Evolutionary conservation across 306 rosid genomes (phyloP).

Genomic region (Psophocarpus tetragonolobus): DNA sequence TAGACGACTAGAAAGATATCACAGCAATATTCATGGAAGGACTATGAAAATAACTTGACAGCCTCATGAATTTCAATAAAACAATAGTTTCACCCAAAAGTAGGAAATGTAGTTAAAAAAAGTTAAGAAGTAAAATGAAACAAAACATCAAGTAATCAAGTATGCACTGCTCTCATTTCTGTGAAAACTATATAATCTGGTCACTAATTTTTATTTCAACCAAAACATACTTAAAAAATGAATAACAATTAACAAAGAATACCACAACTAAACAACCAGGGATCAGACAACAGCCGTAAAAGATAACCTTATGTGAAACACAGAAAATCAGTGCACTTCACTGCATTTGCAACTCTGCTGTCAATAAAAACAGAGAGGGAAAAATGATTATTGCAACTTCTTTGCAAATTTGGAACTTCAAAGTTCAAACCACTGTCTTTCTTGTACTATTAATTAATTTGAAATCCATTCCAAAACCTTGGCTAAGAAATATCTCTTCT

Average conservation of each 20-base stretch:
- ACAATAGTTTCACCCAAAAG: neutral
- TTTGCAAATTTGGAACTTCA: conserved; percentile 2
- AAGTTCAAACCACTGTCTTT: neutral
- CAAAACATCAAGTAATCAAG: neutral
- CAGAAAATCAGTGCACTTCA: neutral
- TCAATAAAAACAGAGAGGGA: conserved; percentile 1
- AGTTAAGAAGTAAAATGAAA: neutral
- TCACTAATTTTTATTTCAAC: neutral
- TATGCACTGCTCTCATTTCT: neutral
- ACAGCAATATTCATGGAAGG: conserved; percentile 3
- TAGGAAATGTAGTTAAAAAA: neutral
- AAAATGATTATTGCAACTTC: conserved; percentile 1
- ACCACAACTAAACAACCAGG: neutral
- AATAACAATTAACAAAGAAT: neutral
- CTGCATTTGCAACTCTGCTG: conserved; percentile 18
- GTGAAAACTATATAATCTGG: neutral
- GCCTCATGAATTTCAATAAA: conserved; percentile 16
- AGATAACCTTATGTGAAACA: neutral
- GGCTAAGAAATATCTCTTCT: neutral
- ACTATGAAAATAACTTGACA: neutral
- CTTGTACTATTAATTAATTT: neutral
- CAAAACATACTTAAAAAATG: neutral
- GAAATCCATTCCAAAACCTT: neutral
- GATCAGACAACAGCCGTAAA: neutral
- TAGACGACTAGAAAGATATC: neutral